Evolutionary conservation across 2,329 filamentous ascomycete species (phyloP).

Genomic region (Aspergillus caelatus): DNA sequence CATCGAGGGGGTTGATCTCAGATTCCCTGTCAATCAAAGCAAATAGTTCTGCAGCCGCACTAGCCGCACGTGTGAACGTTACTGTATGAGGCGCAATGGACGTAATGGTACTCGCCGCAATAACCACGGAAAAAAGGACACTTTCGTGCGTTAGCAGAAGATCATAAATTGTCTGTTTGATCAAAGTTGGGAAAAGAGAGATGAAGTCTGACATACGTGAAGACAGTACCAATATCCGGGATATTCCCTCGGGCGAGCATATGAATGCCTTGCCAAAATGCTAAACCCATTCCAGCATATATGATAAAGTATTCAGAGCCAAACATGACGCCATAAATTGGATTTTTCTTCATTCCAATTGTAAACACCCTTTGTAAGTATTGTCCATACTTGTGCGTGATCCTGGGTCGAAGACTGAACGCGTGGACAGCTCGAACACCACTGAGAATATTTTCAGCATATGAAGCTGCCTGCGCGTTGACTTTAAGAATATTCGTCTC

Average conservation of each 20-base stretch:
- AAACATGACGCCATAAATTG: slow-evolving; percentile 24
- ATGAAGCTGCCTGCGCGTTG: slow-evolving; percentile 23
- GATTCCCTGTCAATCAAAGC: slow-evolving; percentile 38
- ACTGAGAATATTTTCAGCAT: slow-evolving; percentile 22
- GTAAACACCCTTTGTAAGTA: slow-evolving; percentile 19
- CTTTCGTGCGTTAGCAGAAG: slow-evolving; percentile 10
- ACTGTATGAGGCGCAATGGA: slow-evolving; percentile 38
- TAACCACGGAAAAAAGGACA: slow-evolving; percentile 29
- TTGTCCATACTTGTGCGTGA: slow-evolving; percentile 23
- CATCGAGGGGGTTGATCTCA: slow-evolving; percentile 32
- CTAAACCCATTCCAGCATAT: slow-evolving; percentile 48
- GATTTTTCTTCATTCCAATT: slow-evolving; percentile 21
- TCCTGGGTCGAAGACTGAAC: slow-evolving; percentile 21
- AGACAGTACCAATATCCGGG: slow-evolving; percentile 28
- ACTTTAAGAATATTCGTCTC: slow-evolving; percentile 25
- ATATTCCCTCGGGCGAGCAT: slow-evolving; percentile 34
- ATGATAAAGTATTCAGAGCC: slow-evolving; percentile 18
- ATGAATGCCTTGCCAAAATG: slow-evolving; percentile 45
- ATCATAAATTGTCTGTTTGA: not conserved
- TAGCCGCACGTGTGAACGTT: slow-evolving; percentile 43
- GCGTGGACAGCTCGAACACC: slow-evolving; percentile 24
- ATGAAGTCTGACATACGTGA: slow-evolving; percentile 19
- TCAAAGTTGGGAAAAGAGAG: not conserved
- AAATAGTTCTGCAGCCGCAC: slow-evolving; percentile 46
- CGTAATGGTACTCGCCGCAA: slow-evolving; percentile 40